phyloP scores from a whole-genome alignment of 805 yeast genomes.

The Candida pseudoglaebosa region DNA sequence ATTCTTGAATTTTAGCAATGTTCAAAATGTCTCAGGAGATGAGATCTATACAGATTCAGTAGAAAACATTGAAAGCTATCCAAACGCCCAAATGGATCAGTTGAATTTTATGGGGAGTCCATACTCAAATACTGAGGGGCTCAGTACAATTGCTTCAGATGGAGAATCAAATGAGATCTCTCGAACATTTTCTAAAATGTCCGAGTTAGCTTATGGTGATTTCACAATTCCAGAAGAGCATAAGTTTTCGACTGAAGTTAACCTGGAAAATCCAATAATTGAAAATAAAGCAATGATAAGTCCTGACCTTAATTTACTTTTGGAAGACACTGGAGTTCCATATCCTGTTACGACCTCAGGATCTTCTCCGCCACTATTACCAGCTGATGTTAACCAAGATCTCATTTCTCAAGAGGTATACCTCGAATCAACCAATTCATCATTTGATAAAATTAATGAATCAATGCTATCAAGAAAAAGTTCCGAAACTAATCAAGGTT shows the following conservation, averaged over 20 bases:
- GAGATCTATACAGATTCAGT: background rate
- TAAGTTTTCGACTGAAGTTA: conserved; percentile 1
- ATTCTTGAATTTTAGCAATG: background rate
- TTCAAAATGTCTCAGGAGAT: background rate
- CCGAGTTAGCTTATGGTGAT: conserved; percentile 1
- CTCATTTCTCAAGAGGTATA: background rate
- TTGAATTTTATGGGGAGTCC: too few relatives aligned
- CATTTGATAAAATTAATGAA: background rate
- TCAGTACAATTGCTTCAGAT: background rate
- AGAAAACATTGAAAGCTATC: background rate
- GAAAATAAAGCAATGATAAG: conserved; percentile 3
- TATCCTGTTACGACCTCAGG: conserved; percentile 4
- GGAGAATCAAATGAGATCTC: background rate
- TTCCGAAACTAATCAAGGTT: background rate
- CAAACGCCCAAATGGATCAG: too few relatives aligned
- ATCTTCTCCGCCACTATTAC: conserved; percentile 1
- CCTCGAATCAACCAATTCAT: background rate
- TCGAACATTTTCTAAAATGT: background rate
- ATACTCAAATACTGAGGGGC: background rate
- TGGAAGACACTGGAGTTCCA: background rate
- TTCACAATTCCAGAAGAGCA: conserved; percentile 2
- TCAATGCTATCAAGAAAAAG: background rate
- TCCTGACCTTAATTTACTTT: background rate
- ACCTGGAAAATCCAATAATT: conserved; percentile 2
- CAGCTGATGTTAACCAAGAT: background rate